phyloP scores from a whole-genome alignment of 2,329 filamentous ascomycete species.

The Lecanoromycetidae sp. region DNA sequence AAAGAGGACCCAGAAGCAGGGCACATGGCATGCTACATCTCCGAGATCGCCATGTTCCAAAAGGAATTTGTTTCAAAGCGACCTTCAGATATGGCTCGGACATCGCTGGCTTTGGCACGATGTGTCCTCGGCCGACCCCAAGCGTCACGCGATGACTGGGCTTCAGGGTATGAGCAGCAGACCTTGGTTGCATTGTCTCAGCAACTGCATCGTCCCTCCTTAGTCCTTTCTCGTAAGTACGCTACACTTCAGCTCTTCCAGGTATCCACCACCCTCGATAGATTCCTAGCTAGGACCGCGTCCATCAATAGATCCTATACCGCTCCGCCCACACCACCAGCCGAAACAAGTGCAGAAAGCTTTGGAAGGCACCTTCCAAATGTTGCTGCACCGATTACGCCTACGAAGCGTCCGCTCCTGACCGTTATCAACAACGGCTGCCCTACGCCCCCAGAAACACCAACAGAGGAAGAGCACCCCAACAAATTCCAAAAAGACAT shows the following conservation, averaged over 20 bases:
- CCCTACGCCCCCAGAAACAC: slow-evolving; percentile 15
- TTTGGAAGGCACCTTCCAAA: neutral
- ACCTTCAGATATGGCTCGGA: slow-evolving; percentile 80
- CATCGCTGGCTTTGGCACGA: slow-evolving; percentile 72
- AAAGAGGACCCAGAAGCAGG: slow-evolving; percentile 75
- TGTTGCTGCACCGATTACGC: slow-evolving; percentile 5
- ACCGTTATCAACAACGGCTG: slow-evolving; percentile 13
- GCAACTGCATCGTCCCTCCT: slow-evolving; percentile 54
- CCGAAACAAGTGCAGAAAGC: slow-evolving; percentile 28
- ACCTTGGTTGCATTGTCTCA: slow-evolving; percentile 51
- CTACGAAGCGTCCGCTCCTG: slow-evolving; percentile 7
- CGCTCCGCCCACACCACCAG: slow-evolving; percentile 48
- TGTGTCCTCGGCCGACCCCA: slow-evolving; percentile 76
- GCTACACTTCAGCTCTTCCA: slow-evolving; percentile 52
- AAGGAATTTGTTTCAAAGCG: slow-evolving; percentile 90
- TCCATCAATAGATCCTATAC: slow-evolving; percentile 37
- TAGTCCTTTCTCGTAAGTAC: slow-evolving; percentile 57
- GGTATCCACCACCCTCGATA: slow-evolving; percentile 52
- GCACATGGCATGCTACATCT: slow-evolving; percentile 87
- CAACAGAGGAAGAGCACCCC: slow-evolving; percentile 9
- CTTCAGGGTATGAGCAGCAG: slow-evolving; percentile 39
- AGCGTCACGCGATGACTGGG: slow-evolving; percentile 64
- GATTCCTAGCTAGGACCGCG: slow-evolving; percentile 53
- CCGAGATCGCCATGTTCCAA: slow-evolving; percentile 91
- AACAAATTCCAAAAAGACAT: neutral